Conservation (phyloP, 192 early-diverging fungal species). For the Backusella mclennaniae region DNA sequence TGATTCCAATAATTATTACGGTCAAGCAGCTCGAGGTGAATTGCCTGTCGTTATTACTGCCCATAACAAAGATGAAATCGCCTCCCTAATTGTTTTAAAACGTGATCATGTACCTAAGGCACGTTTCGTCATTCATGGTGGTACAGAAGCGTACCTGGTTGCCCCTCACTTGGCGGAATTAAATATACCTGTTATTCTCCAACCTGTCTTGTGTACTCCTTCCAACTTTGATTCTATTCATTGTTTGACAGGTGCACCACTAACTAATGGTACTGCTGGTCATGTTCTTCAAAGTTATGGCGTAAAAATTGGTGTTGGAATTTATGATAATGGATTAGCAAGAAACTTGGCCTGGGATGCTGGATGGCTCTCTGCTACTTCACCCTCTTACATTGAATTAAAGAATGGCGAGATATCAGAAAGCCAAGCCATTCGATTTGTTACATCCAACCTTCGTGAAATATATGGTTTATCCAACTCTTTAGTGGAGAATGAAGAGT, state of each 20-base stretch:
- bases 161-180: constrained; percentile 53
- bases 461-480: constrained; percentile 50
- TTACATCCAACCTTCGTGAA: constrained; percentile 70
- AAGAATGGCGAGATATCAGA: constrained; percentile 43
- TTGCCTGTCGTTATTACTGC: constrained; percentile 49
- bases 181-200: constrained; percentile 61
- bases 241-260: constrained; percentile 57
- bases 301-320: constrained; percentile 60
- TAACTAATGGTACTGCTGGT: constrained; percentile 49
- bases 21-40: constrained; percentile 43
- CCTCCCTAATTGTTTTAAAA: constrained; percentile 61
- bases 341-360: constrained; percentile 78
- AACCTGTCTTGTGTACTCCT: constrained; percentile 65
- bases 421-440: constrained; percentile 63
- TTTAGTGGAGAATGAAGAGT: constrained; percentile 35
- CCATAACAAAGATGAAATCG: constrained; percentile 64
- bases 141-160: constrained; percentile 65
- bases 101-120: constrained; percentile 42
- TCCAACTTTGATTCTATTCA: constrained; percentile 57
- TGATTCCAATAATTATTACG: constrained; percentile 34
- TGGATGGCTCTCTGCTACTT: constrained; percentile 58
- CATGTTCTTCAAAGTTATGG: constrained; percentile 55
- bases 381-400: constrained; percentile 5
- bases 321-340: constrained; percentile 46
- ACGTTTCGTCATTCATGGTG: constrained; percentile 55